Conservation (phyloP, 2,329 filamentous ascomycete genomes). For the Nothopassalora personata region DNA sequence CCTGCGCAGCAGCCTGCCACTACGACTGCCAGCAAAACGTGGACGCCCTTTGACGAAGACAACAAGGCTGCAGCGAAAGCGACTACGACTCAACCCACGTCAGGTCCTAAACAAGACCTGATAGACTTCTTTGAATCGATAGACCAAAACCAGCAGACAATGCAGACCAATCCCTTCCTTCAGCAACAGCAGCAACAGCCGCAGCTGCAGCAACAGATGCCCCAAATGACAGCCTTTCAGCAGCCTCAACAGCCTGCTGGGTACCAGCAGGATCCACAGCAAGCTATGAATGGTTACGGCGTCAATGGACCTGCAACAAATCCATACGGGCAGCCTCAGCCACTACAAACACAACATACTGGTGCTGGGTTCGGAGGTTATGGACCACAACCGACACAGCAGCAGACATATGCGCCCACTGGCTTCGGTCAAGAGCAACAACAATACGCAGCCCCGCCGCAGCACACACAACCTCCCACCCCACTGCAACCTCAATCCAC, state of each 20-base stretch:
- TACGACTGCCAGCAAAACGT: conserved; percentile 33
- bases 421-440: conserved; percentile 16
- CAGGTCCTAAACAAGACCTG: conserved; percentile 67
- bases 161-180: conserved; percentile 32
- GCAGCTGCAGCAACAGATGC: conserved; percentile 27
- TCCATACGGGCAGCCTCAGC: conserved; percentile 42
- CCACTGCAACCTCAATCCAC: conserved; percentile 54
- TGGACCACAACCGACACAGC: conserved; percentile 59
- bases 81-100: conserved; percentile 35
- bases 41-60: conserved; percentile 19
- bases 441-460: conserved; percentile 23
- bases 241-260: conserved; percentile 22
- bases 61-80: conserved; percentile 17
- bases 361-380: conserved; percentile 83
- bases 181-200: conserved; percentile 21
- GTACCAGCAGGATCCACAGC: conserved; percentile 11
- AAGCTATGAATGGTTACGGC: conserved; percentile 25
- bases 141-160: conserved; percentile 74
- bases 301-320: conserved; percentile 26
- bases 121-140: conserved; percentile 96
- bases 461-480: conserved; percentile 33
- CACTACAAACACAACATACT: conserved; percentile 57
- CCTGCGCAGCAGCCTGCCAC: conserved; percentile 33
- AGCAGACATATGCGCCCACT: conserved; percentile 32
- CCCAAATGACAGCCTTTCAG: conserved; percentile 43